Evolutionary conservation across 2,329 filamentous ascomycete genomes (phyloP).

Genomic region (Volutella citrinella): DNA sequence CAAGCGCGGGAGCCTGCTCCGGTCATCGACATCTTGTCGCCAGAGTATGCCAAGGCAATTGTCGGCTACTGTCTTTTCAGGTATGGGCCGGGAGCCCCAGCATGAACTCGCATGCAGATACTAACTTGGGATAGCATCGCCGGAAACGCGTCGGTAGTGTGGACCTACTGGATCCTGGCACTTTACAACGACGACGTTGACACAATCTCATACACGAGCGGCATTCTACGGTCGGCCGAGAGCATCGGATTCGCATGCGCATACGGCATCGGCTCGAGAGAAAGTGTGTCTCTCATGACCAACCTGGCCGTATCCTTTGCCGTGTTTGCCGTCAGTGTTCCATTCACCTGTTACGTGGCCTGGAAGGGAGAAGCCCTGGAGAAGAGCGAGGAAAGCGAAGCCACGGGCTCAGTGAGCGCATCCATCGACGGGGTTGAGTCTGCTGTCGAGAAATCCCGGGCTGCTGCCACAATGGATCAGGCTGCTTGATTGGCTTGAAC

Average conservation of each 20-base stretch:
- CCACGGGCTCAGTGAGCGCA: too few relatives aligned
- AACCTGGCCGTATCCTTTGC: neutral
- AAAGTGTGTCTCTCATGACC: neutral
- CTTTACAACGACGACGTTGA: conserved; percentile 1
- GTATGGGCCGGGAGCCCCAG: too few relatives aligned
- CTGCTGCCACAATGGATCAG: too few relatives aligned
- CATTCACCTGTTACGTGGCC: conserved; percentile 1
- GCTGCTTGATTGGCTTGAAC: too few relatives aligned
- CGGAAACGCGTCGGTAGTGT: conserved; percentile 1
- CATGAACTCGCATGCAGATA: too few relatives aligned
- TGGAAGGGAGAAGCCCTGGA: conserved; percentile 6
- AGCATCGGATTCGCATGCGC: neutral
- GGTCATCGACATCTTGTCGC: neutral
- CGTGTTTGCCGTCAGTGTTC: neutral
- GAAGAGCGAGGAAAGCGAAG: too few relatives aligned
- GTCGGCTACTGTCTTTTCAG: conserved; percentile 1
- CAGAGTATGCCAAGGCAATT: neutral
- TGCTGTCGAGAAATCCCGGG: too few relatives aligned
- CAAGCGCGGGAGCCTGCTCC: neutral
- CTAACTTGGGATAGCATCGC: neutral
- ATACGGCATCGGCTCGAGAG: conserved; percentile 1
- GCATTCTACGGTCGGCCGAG: conserved; percentile 1
- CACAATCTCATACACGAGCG: neutral
- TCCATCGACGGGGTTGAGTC: too few relatives aligned
- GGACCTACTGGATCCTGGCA: conserved; percentile 1